These are phyloP conservation scores for Microbotryum lychnidis-dioicae DNA, from an alignment of 1,284 basidiomycete genomes.

Conservation along the genomic window DNA sequence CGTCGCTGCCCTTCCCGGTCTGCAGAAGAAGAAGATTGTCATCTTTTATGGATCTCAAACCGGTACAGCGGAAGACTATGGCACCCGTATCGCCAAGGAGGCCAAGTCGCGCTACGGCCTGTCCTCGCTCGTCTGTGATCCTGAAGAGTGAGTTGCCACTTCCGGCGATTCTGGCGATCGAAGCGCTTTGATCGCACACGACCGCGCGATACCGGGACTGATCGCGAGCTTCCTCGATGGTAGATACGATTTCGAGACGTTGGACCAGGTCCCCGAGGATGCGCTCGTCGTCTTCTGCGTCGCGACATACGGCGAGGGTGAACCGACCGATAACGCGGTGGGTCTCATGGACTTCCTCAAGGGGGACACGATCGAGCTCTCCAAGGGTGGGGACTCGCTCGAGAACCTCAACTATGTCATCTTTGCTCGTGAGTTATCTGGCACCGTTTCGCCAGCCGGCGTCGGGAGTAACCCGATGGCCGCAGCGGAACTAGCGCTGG, in stretches of 20 bases:
- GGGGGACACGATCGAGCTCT: constrained; percentile 78
- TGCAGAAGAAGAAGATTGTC: constrained; percentile 73
- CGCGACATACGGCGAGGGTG: constrained; percentile 95
- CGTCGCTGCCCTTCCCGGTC: background rate
- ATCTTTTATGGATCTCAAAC: constrained; percentile 97
- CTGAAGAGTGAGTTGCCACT: constrained; percentile 57
- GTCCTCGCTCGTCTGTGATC: constrained; percentile 86
- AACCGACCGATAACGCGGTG: constrained; percentile 98
- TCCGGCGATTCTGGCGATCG: background rate
- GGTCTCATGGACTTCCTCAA: constrained; percentile 84
- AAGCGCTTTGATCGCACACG: background rate
- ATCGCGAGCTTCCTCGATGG: too few species aligned
- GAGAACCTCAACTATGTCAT: constrained; percentile 89
- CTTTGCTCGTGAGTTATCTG: constrained; percentile 53
- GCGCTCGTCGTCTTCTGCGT: constrained; percentile 85
- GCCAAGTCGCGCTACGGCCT: constrained; percentile 89
- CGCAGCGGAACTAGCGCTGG: too few species aligned
- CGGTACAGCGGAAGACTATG: constrained; percentile 79
- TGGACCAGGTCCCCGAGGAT: constrained; percentile 81
- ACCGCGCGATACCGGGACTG: background rate
- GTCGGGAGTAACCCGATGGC: too few species aligned
- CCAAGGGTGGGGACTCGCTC: constrained; percentile 65
- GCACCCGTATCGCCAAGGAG: constrained; percentile 43
- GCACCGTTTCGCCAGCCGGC: background rate
- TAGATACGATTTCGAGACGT: constrained; percentile 84